Conservation (phyloP, 2,329 filamentous ascomycete species). For the Diplocarpon mali region DNA sequence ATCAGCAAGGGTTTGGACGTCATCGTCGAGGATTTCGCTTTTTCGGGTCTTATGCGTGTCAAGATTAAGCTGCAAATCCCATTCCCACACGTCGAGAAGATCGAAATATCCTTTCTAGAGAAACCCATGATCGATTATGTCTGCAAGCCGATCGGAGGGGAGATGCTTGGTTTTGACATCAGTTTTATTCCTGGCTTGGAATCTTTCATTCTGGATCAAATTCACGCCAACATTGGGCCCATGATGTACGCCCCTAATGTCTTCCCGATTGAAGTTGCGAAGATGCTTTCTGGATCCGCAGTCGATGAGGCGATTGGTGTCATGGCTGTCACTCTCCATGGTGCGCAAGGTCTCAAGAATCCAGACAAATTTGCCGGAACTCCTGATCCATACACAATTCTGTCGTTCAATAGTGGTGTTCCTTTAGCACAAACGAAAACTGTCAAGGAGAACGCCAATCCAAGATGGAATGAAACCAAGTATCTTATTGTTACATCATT, state of each 20-base stretch:
- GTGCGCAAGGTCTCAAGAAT: conserved; percentile 87
- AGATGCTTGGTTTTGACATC: conserved; percentile 94
- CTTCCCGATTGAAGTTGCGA: conserved; percentile 96
- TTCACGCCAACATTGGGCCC: conserved; percentile 72
- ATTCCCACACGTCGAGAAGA: conserved; percentile 87
- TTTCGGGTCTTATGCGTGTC: conserved; percentile 88
- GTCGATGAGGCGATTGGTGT: conserved; percentile 96
- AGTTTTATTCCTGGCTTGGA: conserved; percentile 97
- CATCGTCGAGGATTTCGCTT: conserved; percentile 96
- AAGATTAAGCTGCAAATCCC: conserved; percentile 96
- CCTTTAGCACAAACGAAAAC: conserved; percentile 84
- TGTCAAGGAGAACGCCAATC: conserved; percentile 72
- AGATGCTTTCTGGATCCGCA: conserved; percentile 89
- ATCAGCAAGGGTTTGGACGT: conserved; percentile 95
- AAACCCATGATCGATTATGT: conserved; percentile 84
- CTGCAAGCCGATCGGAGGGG: conserved; percentile 92
- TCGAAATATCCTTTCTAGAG: conserved; percentile 92
- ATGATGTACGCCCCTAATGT: conserved; percentile 99
- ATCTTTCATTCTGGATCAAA: conserved; percentile 87
- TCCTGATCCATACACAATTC: conserved; percentile 76
- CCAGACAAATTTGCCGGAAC: conserved; percentile 87
- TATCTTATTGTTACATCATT: conserved; percentile 91
- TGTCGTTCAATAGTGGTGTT: conserved; percentile 75
- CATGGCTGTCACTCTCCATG: conserved; percentile 80
- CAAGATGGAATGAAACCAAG: conserved; percentile 92